Evolutionary conservation across 2,329 filamentous ascomycete species (phyloP).

Genomic region (Alternaria panax): DNA sequence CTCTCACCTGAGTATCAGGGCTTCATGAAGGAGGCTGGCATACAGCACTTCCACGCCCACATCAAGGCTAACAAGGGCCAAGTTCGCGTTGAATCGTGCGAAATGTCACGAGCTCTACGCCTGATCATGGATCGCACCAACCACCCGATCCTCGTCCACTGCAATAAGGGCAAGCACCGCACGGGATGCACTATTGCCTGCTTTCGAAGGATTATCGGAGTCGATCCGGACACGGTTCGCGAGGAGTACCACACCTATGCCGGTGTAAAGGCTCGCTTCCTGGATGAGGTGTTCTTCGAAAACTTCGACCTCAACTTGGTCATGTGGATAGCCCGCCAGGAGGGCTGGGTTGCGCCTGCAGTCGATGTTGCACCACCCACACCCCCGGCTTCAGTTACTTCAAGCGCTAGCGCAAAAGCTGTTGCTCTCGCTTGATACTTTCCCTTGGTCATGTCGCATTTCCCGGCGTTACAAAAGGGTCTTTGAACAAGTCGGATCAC

Average conservation of each 20-base stretch:
- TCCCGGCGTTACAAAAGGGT: conserved; percentile 1
- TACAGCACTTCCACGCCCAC: conserved; percentile 76
- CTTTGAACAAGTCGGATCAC: neutral
- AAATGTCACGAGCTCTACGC: conserved; percentile 74
- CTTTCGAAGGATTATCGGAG: conserved; percentile 73
- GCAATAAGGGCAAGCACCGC: conserved; percentile 92
- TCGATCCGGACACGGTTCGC: conserved; percentile 68
- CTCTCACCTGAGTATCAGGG: conserved; percentile 57
- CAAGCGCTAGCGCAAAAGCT: conserved; percentile 17
- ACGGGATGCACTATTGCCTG: conserved; percentile 89
- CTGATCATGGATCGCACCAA: conserved; percentile 76
- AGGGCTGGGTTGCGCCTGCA: conserved; percentile 36
- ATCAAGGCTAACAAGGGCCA: conserved; percentile 89
- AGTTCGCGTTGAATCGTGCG: conserved; percentile 46
- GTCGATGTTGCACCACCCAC: conserved; percentile 29
- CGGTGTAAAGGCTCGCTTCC: conserved; percentile 57
- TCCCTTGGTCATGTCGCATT: neutral
- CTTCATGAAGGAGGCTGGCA: conserved; percentile 72
- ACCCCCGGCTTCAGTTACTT: conserved; percentile 31
- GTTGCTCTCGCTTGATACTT: conserved; percentile 13
- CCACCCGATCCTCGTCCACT: conserved; percentile 85
- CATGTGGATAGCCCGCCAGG: conserved; percentile 48
- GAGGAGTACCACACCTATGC: conserved; percentile 76
- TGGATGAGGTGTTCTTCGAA: conserved; percentile 56
- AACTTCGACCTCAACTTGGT: conserved; percentile 54